Base-by-base conservation (phyloP, 2,329 filamentous ascomycete species). In the Tolypocladium endophyticum region DNA sequence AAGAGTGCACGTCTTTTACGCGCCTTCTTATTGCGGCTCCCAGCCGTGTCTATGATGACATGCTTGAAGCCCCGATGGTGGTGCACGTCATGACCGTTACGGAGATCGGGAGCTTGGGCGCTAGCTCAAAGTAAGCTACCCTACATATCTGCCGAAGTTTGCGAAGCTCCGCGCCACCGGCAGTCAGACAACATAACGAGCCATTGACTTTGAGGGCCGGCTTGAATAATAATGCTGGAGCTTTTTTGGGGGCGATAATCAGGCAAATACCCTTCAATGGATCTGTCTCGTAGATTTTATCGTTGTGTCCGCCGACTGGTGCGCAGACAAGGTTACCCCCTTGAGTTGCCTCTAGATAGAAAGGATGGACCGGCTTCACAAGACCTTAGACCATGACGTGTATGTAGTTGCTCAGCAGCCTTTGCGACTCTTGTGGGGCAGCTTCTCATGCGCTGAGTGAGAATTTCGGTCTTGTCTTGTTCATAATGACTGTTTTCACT, bases 51-150 rank as follows among this genome's bases (percentile, higher is more conserved):
- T 62, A 62, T 65, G 65, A 68, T 66, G 66, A 59, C 63, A 67
- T 70, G 63, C 62, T 63, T 64, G 56, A 58, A 61, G 55, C 58
- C 59, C 63, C 71, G 72, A 74, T 73, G 63, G 64, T 59, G 50
- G 65, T 65, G 63, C 65, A 64, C 65, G 68, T 69, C 64, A 72
- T 71, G 61, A 64, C 54, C 62, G 64, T 59, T 63, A 62, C 65
- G 60, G 61, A 62, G 71, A 74, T 74, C 72, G 70, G 57, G 36
- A 6, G 53, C 25, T 30, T 18, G 53, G 50, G 53, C 58, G 58
- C 30, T 38, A 59, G 28, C 16, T 16, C 2, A 20, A 56, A 23
- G n/a, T 20, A 35, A 33, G 28, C 50, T 53, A 53, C 50, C 50
- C 50, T 54, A 35, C 50, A 54, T 52, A 6, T 52, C 47, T 2